phyloP scores from a whole-genome alignment of 352 stramenopile genomes.

The Pythium rishiriense region DNA sequence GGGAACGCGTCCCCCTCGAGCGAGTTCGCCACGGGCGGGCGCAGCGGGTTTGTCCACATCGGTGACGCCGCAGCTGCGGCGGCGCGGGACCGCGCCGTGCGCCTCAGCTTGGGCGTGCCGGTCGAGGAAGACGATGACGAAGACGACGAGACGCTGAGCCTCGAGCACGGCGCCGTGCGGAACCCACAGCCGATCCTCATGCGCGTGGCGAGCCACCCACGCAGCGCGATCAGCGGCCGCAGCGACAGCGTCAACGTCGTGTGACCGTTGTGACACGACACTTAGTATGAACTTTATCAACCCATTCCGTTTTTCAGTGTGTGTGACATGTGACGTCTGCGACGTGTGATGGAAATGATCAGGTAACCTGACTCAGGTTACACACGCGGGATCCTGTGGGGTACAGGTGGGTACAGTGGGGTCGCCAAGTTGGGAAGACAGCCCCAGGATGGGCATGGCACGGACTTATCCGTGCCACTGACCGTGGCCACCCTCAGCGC shows the following conservation, averaged over 20 bases:
- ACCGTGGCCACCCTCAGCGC: too few species aligned
- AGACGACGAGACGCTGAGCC: conserved; percentile 17
- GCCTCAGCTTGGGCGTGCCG: conserved; percentile 1
- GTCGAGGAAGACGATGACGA: conserved; percentile 14
- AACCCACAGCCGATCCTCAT: conserved; percentile 27
- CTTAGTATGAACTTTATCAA: too few species aligned
- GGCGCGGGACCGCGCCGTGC: background rate
- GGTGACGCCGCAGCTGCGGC: background rate
- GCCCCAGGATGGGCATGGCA: too few species aligned
- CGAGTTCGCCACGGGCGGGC: conserved; percentile 21
- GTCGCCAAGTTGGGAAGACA: too few species aligned
- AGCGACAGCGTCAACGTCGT: conserved; percentile 14
- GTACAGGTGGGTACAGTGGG: too few species aligned
- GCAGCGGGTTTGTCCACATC: conserved; percentile 19
- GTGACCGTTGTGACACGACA: background rate
- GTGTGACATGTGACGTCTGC: background rate
- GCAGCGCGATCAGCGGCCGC: conserved; percentile 12
- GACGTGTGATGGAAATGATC: background rate
- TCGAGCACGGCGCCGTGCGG: conserved; percentile 17
- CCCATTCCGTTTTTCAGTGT: background rate
- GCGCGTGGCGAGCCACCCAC: conserved; percentile 19
- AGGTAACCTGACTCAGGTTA: too few species aligned
- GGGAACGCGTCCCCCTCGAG: background rate
- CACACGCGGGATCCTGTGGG: too few species aligned
- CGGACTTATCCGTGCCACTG: too few species aligned